Evolutionary conservation across 257 asterid species (phyloP), one percentile per base, ranked within the genome.

Genomic region (Primulina huaijiensis): DNA sequence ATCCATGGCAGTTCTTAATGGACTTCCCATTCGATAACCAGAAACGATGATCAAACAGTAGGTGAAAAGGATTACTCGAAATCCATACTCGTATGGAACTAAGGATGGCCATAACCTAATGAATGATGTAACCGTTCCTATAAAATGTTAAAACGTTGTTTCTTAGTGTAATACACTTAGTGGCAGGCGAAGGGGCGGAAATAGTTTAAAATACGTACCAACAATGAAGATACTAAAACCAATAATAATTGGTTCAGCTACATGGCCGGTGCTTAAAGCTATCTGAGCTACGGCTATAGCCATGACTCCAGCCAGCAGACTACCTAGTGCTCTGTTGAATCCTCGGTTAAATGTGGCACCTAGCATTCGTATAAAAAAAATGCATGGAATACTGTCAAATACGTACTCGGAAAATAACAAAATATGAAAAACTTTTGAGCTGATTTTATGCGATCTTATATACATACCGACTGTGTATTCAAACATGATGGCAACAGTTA

Each of bases 401-500:
- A 43, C 16, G 19, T 43, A 17, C 57, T 5, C 8, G 0, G 57
- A 16, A 50, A 50, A 17, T 50, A 50, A 5, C 20, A 37, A 3
- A 2, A 43, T 6, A 5, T 43, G 2, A 20, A 19, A 17, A 17
- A 53, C n/a, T 16, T 29, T 27, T 14, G 38, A 60, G 27, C 40
- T 60, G 19, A 16, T 60, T 60, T 34, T 60, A 6, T 3, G 40
- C 6, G 8, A 55, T 14, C 25, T 6, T 11, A 11, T 11, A 11
- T 35, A 76, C 90, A 33, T 83, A 89, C 96, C 90, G 17, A 89
- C 90, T 5, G 87, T 89, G 46, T 86, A 84, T 68, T 86, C 92
- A 72, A 86, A 89, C 92, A 89, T 89, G 81, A 89, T 67, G 76
- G 89, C 96, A 19, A 86, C 92, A 19, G 96, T 88, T 80, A 88